Evolutionary conservation across 2,329 filamentous ascomycete genomes (phyloP).

Genomic region (Neonectria sp.): DNA sequence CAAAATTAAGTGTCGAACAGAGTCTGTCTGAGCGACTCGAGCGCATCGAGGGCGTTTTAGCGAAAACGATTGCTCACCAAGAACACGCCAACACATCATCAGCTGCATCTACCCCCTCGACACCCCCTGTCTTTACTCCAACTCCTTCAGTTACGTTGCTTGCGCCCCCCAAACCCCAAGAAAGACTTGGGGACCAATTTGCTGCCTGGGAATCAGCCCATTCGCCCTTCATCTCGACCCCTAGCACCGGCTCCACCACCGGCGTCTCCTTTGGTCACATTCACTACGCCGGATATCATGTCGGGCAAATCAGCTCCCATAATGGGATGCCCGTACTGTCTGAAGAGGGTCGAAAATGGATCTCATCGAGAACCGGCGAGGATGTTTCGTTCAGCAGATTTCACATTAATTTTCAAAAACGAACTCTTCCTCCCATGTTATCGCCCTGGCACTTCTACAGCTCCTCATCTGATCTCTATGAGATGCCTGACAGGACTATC

Average conservation of each 20-base stretch:
- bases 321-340: background rate
- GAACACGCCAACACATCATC: background rate
- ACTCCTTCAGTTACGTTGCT: background rate
- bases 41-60: conserved; percentile 36
- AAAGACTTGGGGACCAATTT: background rate
- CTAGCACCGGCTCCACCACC: background rate
- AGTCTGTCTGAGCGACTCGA: conserved; percentile 40
- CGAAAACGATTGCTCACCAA: conserved; percentile 23
- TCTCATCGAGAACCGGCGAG: background rate
- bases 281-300: conserved; percentile 17
- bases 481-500: conserved; percentile 42
- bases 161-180: background rate
- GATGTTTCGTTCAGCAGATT: background rate
- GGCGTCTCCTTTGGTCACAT: conserved; percentile 24
- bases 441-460: conserved; percentile 16
- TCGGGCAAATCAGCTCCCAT: conserved; percentile 2
- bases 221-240: background rate
- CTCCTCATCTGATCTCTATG: conserved; percentile 20
- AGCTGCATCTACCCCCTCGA: background rate
- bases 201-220: background rate
- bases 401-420: background rate
- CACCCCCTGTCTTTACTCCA: background rate
- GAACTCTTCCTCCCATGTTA: conserved; percentile 2
- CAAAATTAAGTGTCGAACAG: conserved; percentile 37
- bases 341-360: background rate